These are phyloP conservation scores for Bauhinia variegata DNA, from an alignment of 306 rosid species.

Conservation along the genomic window DNA sequence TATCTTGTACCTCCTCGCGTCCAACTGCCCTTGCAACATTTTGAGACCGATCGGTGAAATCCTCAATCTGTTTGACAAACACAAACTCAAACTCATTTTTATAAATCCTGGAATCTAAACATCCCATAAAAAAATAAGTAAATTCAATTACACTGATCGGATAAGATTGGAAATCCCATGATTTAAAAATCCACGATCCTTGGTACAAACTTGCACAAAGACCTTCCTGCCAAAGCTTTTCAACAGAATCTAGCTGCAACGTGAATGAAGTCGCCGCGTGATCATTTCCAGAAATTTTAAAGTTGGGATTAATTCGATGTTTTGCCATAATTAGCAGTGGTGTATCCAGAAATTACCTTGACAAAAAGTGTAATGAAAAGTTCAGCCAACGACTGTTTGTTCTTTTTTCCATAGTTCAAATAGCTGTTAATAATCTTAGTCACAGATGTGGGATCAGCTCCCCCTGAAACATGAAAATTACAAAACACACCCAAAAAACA, in stretches of 20 bases:
- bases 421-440: constrained; percentile 26
- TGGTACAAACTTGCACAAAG: constrained; percentile 40
- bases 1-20: constrained; percentile 25
- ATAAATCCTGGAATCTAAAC: neutral
- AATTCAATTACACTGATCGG: constrained; percentile 45
- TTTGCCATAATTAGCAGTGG: neutral
- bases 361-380: constrained; percentile 49
- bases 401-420: constrained; percentile 44
- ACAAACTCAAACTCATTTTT: constrained; percentile 17
- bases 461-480: constrained; percentile 41
- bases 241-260: constrained; percentile 55
- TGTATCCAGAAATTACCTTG: constrained; percentile 37
- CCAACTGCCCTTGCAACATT: constrained; percentile 54
- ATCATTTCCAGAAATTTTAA: constrained; percentile 4
- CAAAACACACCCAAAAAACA: constrained; percentile 19
- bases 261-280: constrained; percentile 30
- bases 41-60: constrained; percentile 46
- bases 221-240: constrained; percentile 52
- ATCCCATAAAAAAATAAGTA: constrained; percentile 8
- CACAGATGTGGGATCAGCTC: constrained; percentile 44
- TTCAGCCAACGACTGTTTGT: constrained; percentile 46
- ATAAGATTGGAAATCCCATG: constrained; percentile 32
- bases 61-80: constrained; percentile 52
- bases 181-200: constrained; percentile 52
- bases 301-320: neutral